A percentile compares a stretch with the other conserved stretches of the same genome.
Conservation (phyloP, 257 asterid genomes). For the Jasminum sambac region DNA sequence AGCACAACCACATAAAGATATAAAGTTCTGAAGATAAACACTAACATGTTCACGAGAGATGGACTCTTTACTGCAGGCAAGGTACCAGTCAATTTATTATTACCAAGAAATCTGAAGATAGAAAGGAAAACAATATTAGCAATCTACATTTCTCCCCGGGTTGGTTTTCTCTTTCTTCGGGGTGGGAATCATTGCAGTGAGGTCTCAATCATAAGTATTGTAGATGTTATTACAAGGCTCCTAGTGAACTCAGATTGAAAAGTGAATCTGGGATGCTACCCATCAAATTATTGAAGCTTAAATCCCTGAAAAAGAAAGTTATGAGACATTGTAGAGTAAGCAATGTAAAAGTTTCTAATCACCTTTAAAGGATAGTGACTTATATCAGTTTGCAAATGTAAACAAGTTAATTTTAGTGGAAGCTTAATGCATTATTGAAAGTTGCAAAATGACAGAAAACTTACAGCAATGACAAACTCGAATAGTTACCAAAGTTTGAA, state of each 20-base stretch:
- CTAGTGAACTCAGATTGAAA: constrained; percentile 33
- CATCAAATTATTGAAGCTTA: constrained; percentile 82
- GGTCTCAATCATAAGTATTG: constrained; percentile 24
- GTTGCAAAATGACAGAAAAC: constrained; percentile 25
- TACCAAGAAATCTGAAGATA: constrained; percentile 50
- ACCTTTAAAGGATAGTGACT: background rate
- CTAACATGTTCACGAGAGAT: constrained; percentile 45
- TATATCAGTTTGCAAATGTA: constrained; percentile 9
- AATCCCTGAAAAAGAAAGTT: constrained; percentile 60
- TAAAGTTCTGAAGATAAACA: background rate
- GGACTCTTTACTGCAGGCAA: constrained; percentile 35
- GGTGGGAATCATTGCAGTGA: background rate
- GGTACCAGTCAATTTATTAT: constrained; percentile 36
- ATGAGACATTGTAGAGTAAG: background rate
- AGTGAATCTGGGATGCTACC: constrained; percentile 58
- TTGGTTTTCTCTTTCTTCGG: background rate
- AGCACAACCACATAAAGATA: background rate
- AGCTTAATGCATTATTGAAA: constrained; percentile 1
- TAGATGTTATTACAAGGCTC: constrained; percentile 46
- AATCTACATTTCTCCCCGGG: background rate
- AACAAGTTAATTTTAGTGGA: background rate
- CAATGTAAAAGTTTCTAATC: background rate
- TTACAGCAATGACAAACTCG: constrained; percentile 50
- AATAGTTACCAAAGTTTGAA: constrained; percentile 30
- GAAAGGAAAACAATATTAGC: background rate